Conservation (phyloP, 2,329 filamentous ascomycete species). For the Epicoccum sorghinum region DNA sequence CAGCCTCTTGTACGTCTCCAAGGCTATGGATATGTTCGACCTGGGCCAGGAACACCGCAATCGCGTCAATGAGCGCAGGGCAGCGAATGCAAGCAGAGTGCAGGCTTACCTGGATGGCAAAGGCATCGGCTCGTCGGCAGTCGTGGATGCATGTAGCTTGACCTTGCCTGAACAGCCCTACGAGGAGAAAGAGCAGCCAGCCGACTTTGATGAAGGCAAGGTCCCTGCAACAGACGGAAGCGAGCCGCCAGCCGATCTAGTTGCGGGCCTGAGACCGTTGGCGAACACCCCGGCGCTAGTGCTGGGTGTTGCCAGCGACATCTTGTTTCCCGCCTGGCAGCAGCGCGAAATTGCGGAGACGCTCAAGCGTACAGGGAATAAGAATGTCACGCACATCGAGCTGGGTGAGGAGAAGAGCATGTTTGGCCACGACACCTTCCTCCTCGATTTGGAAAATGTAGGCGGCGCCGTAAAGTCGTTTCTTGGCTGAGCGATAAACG, state of each 20-base stretch:
- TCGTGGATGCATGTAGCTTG: slow-evolving; percentile 70
- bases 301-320: slow-evolving; percentile 93
- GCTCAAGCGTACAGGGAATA: slow-evolving; percentile 76
- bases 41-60: slow-evolving; percentile 75
- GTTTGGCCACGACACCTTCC: slow-evolving; percentile 96
- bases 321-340: slow-evolving; percentile 97
- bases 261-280: slow-evolving; percentile 73
- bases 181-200: slow-evolving; percentile 73
- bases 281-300: slow-evolving; percentile 82
- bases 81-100: slow-evolving; percentile 65
- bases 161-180: slow-evolving; percentile 85
- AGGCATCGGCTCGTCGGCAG: slow-evolving; percentile 27
- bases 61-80: slow-evolving; percentile 66
- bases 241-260: slow-evolving; percentile 76
- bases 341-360: slow-evolving; percentile 92
- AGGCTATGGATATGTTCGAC: slow-evolving; percentile 98
- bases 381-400: slow-evolving; percentile 84
- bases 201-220: slow-evolving; percentile 35
- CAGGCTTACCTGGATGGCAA: slow-evolving; percentile 51
- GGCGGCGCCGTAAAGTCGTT: slow-evolving; percentile 84
- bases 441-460: slow-evolving; percentile 90
- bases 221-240: slow-evolving; percentile 42
- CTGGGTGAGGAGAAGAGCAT: slow-evolving; percentile 91
- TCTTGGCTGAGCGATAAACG: slow-evolving; percentile 60
- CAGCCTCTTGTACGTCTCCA: slow-evolving; percentile 93